Evolutionary conservation across 2,329 filamentous ascomycete genomes (phyloP).

Genomic region (Scolecobasidium constrictum): DNA sequence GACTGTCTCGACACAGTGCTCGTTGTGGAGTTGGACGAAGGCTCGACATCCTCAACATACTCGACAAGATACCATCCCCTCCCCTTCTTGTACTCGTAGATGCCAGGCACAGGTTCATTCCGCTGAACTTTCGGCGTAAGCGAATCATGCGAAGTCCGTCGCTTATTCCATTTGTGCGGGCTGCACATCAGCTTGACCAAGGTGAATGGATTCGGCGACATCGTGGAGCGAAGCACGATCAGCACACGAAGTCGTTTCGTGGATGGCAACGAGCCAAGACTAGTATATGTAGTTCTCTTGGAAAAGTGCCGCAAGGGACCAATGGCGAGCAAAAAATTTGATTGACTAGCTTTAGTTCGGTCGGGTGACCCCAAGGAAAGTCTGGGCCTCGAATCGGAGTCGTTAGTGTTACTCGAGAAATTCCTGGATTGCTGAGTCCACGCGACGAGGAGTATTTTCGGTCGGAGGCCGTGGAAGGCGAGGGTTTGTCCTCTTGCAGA

Average conservation of each 20-base stretch:
- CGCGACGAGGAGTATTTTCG: too few species aligned
- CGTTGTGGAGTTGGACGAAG: not conserved
- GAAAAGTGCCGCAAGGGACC: too few species aligned
- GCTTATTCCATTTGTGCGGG: constrained; percentile 4
- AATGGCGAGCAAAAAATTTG: too few species aligned
- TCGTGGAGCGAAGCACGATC: too few species aligned
- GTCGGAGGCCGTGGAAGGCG: too few species aligned
- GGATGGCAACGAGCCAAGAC: too few species aligned
- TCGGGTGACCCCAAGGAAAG: not conserved
- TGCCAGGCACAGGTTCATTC: constrained; percentile 2
- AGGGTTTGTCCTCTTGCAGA: too few species aligned
- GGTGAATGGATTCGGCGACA: constrained; percentile 6
- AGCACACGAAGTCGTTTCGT: too few species aligned
- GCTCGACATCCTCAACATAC: not conserved
- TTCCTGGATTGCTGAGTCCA: too few species aligned
- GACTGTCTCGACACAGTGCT: not conserved
- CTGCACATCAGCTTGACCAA: not conserved
- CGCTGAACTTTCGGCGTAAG: not conserved
- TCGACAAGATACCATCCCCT: constrained; percentile 4
- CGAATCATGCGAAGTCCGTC: not conserved
- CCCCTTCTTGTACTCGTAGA: constrained; percentile 5
- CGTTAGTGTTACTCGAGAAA: not conserved
- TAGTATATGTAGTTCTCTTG: too few species aligned
- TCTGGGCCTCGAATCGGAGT: not conserved
- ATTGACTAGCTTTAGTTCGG: not conserved